Evolutionary conservation across 2,329 filamentous ascomycete species (phyloP), one percentile per base, ranked within the genome.

Genomic region (Capronia epimyces): DNA sequence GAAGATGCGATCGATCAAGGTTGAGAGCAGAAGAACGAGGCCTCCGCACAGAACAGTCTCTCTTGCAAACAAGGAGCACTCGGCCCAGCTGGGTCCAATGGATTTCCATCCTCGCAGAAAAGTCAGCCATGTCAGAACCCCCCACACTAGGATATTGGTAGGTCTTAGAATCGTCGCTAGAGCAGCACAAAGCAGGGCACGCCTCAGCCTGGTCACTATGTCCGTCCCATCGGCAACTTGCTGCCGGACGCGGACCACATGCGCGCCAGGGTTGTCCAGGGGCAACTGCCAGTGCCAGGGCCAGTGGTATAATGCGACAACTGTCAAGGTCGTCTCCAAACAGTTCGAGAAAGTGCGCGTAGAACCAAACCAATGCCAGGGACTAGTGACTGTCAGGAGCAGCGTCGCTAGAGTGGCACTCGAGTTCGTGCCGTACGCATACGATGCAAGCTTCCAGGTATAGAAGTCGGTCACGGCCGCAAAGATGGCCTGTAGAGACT

Each of bases 341-440:
- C 84, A 93, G 70, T 98, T 98, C 48, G 91, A 96, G 64, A 98
- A 85, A 1, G 93, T 95, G 41, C 93, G 80, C 0, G 89, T 91
- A 1, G 89, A 93, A 70, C 86, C 93, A 69, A 93, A 97, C 87
- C 88, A 97, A 67, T 96, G 89, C 89, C 93, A 98, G 5, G 93
- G 88, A 68, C 83, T 95, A 62, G 83, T 73, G 37, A 86, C 68
- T 2, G 82, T 83, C 69, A 93, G 77, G 52, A 79, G 76, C 40
- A 95, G 74, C 83, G 86, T 79, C 57, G 84, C 81, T 73, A 80
- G 84, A 40, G 87, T 77, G 40, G 78, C 75, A 61, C 77, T 75
- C 65, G 77, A 84, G 47, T 76, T 74, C 27, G 68, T 67, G 34
- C 88, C 89, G 66, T 89, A 93, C 20, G 91, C 73, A 55, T 76